Conservation (phyloP, 768 basidiomycete species). For the Pleurotus tuoliensis region DNA sequence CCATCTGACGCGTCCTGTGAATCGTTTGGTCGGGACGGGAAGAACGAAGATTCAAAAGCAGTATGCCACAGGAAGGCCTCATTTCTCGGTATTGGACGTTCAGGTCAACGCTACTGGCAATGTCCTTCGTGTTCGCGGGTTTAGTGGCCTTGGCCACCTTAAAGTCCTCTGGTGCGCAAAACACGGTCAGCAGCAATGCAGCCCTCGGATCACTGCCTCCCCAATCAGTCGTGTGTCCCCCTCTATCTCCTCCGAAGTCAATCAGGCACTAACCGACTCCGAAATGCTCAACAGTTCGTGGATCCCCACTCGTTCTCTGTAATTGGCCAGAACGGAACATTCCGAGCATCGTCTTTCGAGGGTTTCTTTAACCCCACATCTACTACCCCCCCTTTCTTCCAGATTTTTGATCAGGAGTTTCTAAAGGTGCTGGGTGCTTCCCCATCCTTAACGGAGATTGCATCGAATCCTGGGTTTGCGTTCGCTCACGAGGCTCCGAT, state of each 20-base stretch:
- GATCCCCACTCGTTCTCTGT: slow-evolving; percentile 51
- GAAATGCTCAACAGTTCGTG: slow-evolving; percentile 35
- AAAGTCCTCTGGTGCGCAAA: slow-evolving; percentile 7
- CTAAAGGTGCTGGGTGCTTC: slow-evolving; percentile 51
- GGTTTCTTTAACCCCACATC: slow-evolving; percentile 60
- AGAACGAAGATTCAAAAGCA: neutral
- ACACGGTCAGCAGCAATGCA: slow-evolving; percentile 13
- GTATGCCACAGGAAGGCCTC: neutral
- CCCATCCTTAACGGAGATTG: slow-evolving; percentile 57
- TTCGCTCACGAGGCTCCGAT: slow-evolving; percentile 81
- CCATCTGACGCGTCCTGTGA: slow-evolving; percentile 3
- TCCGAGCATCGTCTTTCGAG: slow-evolving; percentile 33
- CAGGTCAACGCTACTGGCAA: neutral
- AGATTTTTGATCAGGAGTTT: slow-evolving; percentile 49
- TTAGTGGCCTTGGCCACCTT: slow-evolving; percentile 4
- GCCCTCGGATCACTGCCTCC: slow-evolving; percentile 15
- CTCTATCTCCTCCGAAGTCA: neutral
- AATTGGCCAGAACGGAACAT: slow-evolving; percentile 37
- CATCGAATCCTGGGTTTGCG: slow-evolving; percentile 56
- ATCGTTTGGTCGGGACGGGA: neutral
- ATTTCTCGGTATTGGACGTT: neutral
- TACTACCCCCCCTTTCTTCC: slow-evolving; percentile 55
- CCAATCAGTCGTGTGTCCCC: slow-evolving; percentile 21
- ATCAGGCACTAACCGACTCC: neutral
- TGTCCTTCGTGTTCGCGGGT: neutral